Conservation (phyloP, 2,329 filamentous ascomycete species). For the Xylaria sp. region DNA sequence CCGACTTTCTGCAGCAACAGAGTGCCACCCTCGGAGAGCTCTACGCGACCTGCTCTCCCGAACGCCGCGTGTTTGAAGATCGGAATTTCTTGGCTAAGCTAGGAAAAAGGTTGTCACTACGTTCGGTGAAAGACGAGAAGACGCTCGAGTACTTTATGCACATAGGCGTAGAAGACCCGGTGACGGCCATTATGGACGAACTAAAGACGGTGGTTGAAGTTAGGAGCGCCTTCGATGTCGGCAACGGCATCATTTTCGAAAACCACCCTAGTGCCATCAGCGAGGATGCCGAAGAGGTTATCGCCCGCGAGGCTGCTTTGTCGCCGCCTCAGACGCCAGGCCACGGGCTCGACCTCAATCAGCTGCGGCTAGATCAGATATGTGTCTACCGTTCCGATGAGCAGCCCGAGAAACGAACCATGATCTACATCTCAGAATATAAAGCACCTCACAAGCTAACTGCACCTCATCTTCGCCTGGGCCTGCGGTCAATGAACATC, state of each 20-base stretch:
- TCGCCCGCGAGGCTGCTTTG: conserved; percentile 5
- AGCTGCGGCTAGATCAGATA: conserved; percentile 43
- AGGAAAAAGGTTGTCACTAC: conserved; percentile 31
- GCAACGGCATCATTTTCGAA: conserved; percentile 42
- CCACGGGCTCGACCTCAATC: conserved; percentile 24
- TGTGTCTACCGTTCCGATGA: conserved; percentile 34
- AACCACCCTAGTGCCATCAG: conserved; percentile 40
- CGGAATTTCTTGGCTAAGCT: conserved; percentile 32
- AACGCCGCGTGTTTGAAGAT: conserved; percentile 38
- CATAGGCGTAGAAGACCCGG: conserved; percentile 39
- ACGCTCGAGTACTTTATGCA: conserved; percentile 40
- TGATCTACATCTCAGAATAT: no score
- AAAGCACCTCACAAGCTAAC: no score
- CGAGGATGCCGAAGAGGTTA: conserved; percentile 33
- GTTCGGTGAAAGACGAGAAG: conserved; percentile 38
- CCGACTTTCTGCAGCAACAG: conserved; percentile 39
- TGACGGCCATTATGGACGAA: conserved; percentile 38
- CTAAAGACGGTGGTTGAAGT: conserved; percentile 34
- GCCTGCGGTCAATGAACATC: no score
- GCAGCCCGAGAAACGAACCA: not conserved
- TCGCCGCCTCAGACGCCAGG: conserved; percentile 29
- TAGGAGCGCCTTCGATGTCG: conserved; percentile 34
- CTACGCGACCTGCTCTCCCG: conserved; percentile 28
- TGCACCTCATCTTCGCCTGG: no score
- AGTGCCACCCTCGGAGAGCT: conserved; percentile 32